Evolutionary conservation across 2,329 filamentous ascomycete genomes (phyloP), one percentile per base, ranked within the genome.

Genomic region (Calonectria leucothoes): DNA sequence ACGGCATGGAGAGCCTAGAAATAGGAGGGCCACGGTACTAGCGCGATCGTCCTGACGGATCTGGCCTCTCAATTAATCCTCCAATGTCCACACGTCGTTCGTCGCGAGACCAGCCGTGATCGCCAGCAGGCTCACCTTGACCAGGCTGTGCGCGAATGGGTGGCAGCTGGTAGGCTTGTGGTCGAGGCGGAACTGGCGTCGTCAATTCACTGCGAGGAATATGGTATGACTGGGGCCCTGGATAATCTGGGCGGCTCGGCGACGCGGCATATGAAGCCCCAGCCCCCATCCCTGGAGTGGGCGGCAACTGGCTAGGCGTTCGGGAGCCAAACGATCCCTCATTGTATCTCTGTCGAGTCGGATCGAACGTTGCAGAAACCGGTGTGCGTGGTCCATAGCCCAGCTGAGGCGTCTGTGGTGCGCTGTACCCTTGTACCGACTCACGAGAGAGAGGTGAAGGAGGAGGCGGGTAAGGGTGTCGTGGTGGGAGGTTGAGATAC

Each of bases 61-160:
- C 88, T 29, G 89, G 87, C 82, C 87, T 90, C 76, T 91, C 91
- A 79, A 94, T 90, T 79, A 91, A 86, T 2, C 91, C 91, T 14
- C 88, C 89, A 74, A 93, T 93, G 77, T 91, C 90, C 63, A 93
- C 88, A 20, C 91, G 83, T 33, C 89, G 87, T 69, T 91, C 89
- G 70, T 90, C 88, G 52, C 88, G 85, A 69, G 81, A 80, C 82
- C 85, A 86, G 31, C 79, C 76, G 25, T 77, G 74, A n/a, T 78
- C 71, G 42, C 72, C 75, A 23, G 76, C 29, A 8, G 70, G 71
- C 52, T 72, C 69, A 45, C 27, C 45, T 57, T 79, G 80, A 10
- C 85, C 82, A 17, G 85, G 81, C 35, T 83, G 84, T 12, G 84
- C 82, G 35, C 86, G 85, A 71, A 90, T 89, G 0, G 88, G 88